These are phyloP conservation scores for Pichia membranifaciens DNA, from an alignment of 805 yeast genomes.

Conservation along the genomic window DNA sequence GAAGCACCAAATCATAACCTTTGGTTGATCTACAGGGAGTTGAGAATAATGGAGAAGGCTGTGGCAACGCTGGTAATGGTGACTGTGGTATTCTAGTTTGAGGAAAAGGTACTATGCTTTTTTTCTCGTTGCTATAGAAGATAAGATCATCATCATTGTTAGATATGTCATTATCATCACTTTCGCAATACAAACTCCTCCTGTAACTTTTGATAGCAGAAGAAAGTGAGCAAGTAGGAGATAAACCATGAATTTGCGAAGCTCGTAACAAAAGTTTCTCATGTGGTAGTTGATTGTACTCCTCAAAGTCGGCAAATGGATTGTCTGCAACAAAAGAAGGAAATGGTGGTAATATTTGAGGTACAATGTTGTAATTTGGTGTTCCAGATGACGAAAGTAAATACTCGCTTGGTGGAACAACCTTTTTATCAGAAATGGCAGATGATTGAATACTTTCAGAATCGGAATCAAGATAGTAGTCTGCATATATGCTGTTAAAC, in stretches of 20 bases:
- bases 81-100: background rate
- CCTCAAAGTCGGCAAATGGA: background rate
- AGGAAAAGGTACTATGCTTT: background rate
- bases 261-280: slow-evolving; percentile 1
- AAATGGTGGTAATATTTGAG: slow-evolving; percentile 3
- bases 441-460: slow-evolving; percentile 3
- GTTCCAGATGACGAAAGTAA: slow-evolving; percentile 1
- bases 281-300: background rate
- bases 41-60: background rate
- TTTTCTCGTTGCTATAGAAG: background rate
- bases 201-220: background rate
- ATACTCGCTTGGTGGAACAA: slow-evolving; percentile 1
- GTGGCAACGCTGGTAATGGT: background rate
- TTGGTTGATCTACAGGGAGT: background rate
- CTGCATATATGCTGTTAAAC: background rate
- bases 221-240: background rate
- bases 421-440: slow-evolving; percentile 7
- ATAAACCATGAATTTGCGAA: slow-evolving; percentile 2
- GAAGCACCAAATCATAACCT: background rate
- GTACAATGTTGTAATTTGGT: slow-evolving; percentile 3
- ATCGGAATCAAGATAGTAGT: background rate
- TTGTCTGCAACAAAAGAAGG: background rate
- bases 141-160: background rate
- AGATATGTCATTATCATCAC: background rate
- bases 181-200: background rate